A percentile compares a stretch with the other conserved stretches of the same genome.
Evolutionary conservation across 768 basidiomycete species (phyloP).

Genomic region (Boletus eberwhitei): DNA sequence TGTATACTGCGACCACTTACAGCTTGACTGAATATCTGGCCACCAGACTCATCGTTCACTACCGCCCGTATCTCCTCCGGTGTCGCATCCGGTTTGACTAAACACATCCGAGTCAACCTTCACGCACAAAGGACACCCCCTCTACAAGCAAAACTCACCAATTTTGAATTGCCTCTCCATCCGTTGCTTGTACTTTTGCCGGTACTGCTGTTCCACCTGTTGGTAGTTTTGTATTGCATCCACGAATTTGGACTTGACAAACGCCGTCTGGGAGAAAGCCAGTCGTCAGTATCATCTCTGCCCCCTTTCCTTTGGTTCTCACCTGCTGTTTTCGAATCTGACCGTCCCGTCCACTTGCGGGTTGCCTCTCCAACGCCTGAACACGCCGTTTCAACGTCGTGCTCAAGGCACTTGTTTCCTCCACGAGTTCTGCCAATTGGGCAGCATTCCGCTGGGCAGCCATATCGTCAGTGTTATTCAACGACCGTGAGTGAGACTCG

Average conservation of each 20-base stretch:
- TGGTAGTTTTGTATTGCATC: slow-evolving; percentile 86
- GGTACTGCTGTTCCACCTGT: slow-evolving; percentile 75
- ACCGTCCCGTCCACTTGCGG: slow-evolving; percentile 60
- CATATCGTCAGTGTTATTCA: slow-evolving; percentile 74
- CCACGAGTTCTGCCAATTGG: slow-evolving; percentile 65
- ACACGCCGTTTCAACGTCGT: slow-evolving; percentile 67
- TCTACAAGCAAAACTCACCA: slow-evolving; percentile 40
- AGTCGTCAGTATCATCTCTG: slow-evolving; percentile 15
- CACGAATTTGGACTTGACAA: slow-evolving; percentile 74
- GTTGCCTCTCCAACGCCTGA: slow-evolving; percentile 65
- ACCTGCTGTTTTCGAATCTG: slow-evolving; percentile 80
- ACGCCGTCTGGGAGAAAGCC: slow-evolving; percentile 43
- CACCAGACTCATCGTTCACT: slow-evolving; percentile 77
- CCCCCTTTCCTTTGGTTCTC: background rate
- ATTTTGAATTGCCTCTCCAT: slow-evolving; percentile 88
- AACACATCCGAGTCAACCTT: background rate
- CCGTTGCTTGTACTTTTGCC: slow-evolving; percentile 73
- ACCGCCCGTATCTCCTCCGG: slow-evolving; percentile 84
- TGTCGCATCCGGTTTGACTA: slow-evolving; percentile 91
- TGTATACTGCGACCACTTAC: slow-evolving; percentile 36
- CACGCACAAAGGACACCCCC: background rate
- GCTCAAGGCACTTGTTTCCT: slow-evolving; percentile 70
- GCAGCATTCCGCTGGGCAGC: slow-evolving; percentile 57
- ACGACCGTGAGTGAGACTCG: slow-evolving; percentile 69
- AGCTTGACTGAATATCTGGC: slow-evolving; percentile 89